These are phyloP conservation scores for Colletotrichum abscissum DNA, from an alignment of 2,329 filamentous ascomycete species.

Conservation along the genomic window DNA sequence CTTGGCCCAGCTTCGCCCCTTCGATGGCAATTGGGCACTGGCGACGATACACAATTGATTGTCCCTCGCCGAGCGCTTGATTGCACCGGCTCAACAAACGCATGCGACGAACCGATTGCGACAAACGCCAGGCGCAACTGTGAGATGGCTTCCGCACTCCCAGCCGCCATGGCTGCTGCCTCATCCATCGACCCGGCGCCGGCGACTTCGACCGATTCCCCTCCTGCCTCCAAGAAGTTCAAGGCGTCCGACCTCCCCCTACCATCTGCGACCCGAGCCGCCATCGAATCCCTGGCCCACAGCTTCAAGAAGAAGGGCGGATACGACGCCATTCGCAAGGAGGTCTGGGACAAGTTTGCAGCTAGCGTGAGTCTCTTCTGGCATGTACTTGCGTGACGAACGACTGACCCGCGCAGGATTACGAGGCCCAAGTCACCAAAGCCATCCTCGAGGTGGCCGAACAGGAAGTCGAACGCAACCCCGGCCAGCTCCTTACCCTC, in stretches of 20 bases:
- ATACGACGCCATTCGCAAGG: slow-evolving; percentile 82
- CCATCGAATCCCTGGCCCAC: slow-evolving; percentile 81
- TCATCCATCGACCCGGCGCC: slow-evolving; percentile 1
- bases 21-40: not conserved
- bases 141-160: slow-evolving; percentile 20
- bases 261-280: slow-evolving; percentile 76
- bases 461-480: slow-evolving; percentile 80
- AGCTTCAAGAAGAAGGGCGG: slow-evolving; percentile 89
- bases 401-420: slow-evolving; percentile 62
- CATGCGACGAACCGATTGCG: slow-evolving; percentile 3
- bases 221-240: slow-evolving; percentile 58
- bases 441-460: slow-evolving; percentile 77
- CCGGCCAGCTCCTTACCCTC: slow-evolving; percentile 76
- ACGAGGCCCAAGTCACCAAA: slow-evolving; percentile 74
- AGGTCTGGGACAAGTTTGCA: slow-evolving; percentile 80
- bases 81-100: not conserved
- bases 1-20: not conserved
- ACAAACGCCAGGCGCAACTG: not conserved
- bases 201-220: not conserved
- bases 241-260: slow-evolving; percentile 82
- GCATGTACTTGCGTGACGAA: not conserved
- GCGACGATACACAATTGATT: not conserved
- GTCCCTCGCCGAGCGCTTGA: not conserved
- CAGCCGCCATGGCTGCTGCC: slow-evolving; percentile 18
- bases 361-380: slow-evolving; percentile 65